A percentile compares a stretch with the other conserved stretches of the same genome.
These are phyloP conservation scores for Elymus sibiricus DNA, from an alignment of 176 grass and related monocot species.

Conservation along the genomic window DNA sequence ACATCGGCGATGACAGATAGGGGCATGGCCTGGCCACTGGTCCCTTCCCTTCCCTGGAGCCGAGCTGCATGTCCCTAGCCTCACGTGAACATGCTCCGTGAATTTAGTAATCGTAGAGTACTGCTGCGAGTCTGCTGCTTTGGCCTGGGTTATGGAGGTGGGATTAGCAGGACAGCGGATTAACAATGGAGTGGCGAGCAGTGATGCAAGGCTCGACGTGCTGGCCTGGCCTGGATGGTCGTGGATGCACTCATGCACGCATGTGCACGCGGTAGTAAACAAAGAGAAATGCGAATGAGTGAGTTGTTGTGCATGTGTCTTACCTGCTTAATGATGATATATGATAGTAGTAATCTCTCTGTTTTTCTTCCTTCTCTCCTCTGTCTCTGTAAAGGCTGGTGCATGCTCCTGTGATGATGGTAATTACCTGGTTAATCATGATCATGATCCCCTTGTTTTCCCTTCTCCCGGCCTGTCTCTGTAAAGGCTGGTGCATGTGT, in stretches of 20 bases:
- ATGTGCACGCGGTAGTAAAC: neutral
- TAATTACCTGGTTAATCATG: neutral
- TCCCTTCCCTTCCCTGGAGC: neutral
- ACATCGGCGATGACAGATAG: constrained; percentile 21
- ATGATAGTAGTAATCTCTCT: neutral
- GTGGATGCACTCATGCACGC: neutral
- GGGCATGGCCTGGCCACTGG: neutral
- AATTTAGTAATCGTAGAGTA: no score
- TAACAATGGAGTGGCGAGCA: neutral
- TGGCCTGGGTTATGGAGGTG: neutral
- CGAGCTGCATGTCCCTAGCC: neutral
- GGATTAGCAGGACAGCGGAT: neutral
- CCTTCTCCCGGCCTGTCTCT: neutral
- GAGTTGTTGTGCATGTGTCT: neutral
- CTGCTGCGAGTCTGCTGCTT: neutral
- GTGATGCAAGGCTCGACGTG: neutral
- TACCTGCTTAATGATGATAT: neutral
- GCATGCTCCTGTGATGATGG: neutral
- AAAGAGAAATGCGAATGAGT: neutral
- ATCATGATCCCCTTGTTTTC: no score
- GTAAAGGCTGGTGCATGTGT: no score
- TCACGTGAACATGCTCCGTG: no score
- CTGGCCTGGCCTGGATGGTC: neutral
- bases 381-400: neutral
- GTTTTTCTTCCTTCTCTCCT: neutral